These are phyloP conservation scores for Tolypocladium sp. DNA, from an alignment of 2,329 filamentous ascomycete species.

Conservation along the genomic window DNA sequence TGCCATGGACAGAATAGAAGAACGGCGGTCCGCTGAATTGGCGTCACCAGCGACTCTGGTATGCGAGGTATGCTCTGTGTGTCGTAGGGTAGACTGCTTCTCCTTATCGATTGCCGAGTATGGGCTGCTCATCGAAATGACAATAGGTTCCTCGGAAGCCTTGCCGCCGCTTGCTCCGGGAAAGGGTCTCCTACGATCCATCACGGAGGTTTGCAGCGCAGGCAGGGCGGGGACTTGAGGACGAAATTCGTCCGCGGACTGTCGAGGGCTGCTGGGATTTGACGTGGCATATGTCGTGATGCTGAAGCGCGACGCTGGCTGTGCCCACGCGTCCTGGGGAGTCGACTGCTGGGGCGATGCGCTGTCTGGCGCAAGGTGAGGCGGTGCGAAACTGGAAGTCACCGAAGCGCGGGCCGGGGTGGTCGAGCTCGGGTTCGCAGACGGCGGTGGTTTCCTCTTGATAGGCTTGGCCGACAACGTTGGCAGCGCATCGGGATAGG, in stretches of 20 bases:
- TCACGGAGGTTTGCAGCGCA: conserved; percentile 13
- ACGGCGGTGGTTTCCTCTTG: conserved; percentile 35
- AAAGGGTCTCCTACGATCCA: conserved; percentile 22
- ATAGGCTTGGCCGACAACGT: conserved; percentile 26
- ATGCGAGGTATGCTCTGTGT: neutral
- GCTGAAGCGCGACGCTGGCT: conserved; percentile 54
- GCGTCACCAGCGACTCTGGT: conserved; percentile 2
- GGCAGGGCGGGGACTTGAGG: conserved; percentile 14
- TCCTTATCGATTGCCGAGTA: neutral
- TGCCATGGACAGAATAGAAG: conserved; percentile 29
- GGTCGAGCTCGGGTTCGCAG: conserved; percentile 7
- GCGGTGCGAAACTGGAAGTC: conserved; percentile 12
- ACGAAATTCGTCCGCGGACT: conserved; percentile 13
- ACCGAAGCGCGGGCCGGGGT: neutral
- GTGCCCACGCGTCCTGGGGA: conserved; percentile 30
- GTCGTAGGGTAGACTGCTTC: neutral
- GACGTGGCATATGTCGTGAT: conserved; percentile 52
- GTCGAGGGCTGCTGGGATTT: conserved; percentile 15
- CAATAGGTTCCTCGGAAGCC: conserved; percentile 14
- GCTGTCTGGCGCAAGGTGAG: conserved; percentile 5
- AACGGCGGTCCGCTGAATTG: conserved; percentile 10
- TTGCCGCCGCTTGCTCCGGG: conserved; percentile 12
- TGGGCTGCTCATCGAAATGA: conserved; percentile 17
- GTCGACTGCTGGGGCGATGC: conserved; percentile 3
- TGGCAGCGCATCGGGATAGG: conserved; percentile 12